Conservation (phyloP, 1,284 basidiomycete genomes). For the Leccinum griseonigrum region DNA sequence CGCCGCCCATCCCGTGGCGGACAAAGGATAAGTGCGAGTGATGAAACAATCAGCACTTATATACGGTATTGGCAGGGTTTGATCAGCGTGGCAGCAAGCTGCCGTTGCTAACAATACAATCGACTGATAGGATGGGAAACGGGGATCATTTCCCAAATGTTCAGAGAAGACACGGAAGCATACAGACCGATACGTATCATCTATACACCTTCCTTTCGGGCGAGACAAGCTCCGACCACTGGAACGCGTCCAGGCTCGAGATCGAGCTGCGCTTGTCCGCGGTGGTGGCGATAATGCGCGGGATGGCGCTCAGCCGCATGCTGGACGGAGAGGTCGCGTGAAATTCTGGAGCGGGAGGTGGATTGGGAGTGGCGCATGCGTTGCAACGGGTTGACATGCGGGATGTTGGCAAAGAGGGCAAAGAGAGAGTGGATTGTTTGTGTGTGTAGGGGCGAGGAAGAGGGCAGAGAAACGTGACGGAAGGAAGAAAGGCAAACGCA, state of each 20-base stretch:
- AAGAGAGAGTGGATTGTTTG: conserved; percentile 77
- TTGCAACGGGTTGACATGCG: conserved; percentile 66
- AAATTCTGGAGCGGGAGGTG: conserved; percentile 22
- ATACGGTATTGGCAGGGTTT: too few species aligned
- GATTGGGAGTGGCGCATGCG: conserved; percentile 65
- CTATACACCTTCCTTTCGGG: conserved; percentile 29
- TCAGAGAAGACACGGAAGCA: too few species aligned
- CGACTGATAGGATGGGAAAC: too few species aligned
- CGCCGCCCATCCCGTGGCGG: too few species aligned
- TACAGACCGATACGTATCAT: conserved; percentile 12
- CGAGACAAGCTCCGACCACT: conserved; percentile 32
- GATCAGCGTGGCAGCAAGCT: too few species aligned
- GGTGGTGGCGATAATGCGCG: conserved; percentile 29
- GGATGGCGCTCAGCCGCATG: too few species aligned
- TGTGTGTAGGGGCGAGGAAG: neutral
- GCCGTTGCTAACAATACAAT: too few species aligned
- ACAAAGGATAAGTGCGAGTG: too few species aligned
- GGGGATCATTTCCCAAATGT: too few species aligned
- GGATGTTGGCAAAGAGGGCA: conserved; percentile 65
- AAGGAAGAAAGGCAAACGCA: too few species aligned
- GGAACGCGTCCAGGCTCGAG: conserved; percentile 31
- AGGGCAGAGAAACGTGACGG: neutral
- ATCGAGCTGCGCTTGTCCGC: conserved; percentile 31
- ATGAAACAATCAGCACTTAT: too few species aligned
- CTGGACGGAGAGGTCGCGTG: conserved; percentile 21